Evolutionary conservation across 768 basidiomycete genomes (phyloP).

Genomic region (Phlebiopsis gigantea): DNA sequence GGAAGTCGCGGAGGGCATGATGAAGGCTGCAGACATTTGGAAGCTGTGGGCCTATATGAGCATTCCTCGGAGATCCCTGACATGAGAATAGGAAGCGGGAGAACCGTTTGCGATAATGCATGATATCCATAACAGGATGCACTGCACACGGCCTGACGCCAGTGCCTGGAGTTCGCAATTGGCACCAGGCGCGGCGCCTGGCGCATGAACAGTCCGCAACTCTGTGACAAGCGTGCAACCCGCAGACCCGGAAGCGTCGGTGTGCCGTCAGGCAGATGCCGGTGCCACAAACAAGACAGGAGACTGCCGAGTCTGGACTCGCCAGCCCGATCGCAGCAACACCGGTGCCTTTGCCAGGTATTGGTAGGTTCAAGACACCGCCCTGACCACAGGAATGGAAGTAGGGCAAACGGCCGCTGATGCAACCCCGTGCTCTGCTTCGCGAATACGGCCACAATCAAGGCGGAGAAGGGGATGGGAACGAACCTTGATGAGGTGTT

Average conservation of each 20-base stretch:
- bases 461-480: neutral
- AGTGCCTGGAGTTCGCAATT: neutral
- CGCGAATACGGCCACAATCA: neutral
- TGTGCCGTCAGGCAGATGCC: neutral
- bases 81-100: neutral
- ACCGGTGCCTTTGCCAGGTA: neutral
- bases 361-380: neutral
- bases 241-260: neutral
- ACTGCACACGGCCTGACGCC: neutral
- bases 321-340: neutral
- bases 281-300: neutral
- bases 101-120: neutral
- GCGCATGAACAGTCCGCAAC: too few relatives aligned
- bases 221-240: too few relatives aligned
- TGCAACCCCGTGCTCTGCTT: neutral
- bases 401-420: neutral
- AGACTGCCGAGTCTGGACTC: neutral
- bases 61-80: neutral
- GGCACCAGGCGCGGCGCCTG: neutral
- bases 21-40: neutral
- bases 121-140: neutral
- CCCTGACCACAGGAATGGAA: neutral
- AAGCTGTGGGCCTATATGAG: slow-evolving; percentile 5
- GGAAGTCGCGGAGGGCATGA: slow-evolving; percentile 1
- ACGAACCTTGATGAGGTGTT: neutral